phyloP scores from a whole-genome alignment of 2,329 filamentous ascomycete species.

The Fusarium xylarioides region DNA sequence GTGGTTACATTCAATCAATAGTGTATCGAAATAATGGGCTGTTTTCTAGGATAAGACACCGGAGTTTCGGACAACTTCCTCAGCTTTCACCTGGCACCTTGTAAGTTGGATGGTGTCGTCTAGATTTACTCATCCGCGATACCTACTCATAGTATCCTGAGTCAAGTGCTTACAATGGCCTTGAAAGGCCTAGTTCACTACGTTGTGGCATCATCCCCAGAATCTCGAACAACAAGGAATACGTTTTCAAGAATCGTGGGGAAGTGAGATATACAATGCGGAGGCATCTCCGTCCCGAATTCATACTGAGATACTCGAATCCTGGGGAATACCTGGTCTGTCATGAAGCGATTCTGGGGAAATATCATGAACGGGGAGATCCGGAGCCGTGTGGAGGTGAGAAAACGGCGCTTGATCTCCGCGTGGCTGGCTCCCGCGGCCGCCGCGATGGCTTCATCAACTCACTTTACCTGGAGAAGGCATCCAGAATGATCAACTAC shows the following conservation, averaged over 20 bases:
- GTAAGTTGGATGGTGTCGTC: not conserved
- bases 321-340: not conserved
- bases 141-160: not conserved
- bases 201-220: slow-evolving; percentile 6
- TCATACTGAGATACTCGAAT: not conserved
- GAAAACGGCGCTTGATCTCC: slow-evolving; percentile 10
- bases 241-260: not conserved
- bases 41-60: not conserved
- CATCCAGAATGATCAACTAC: not conserved
- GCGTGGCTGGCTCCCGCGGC: not conserved
- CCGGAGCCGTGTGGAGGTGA: not conserved
- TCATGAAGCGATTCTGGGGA: not conserved
- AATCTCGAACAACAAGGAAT: slow-evolving; percentile 3
- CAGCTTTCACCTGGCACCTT: not conserved
- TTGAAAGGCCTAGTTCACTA: not conserved
- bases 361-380: not conserved
- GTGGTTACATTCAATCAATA: slow-evolving; percentile 4
- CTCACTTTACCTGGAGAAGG: not conserved
- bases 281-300: slow-evolving; percentile 11
- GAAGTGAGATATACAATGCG: slow-evolving; percentile 6
- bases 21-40: not conserved
- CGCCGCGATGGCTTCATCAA: not conserved
- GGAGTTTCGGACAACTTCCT: slow-evolving; percentile 14
- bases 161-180: not conserved
- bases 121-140: not conserved